Base-by-base conservation (phyloP, 495 filamentous ascomycete species). In the Daldinia grandis region DNA sequence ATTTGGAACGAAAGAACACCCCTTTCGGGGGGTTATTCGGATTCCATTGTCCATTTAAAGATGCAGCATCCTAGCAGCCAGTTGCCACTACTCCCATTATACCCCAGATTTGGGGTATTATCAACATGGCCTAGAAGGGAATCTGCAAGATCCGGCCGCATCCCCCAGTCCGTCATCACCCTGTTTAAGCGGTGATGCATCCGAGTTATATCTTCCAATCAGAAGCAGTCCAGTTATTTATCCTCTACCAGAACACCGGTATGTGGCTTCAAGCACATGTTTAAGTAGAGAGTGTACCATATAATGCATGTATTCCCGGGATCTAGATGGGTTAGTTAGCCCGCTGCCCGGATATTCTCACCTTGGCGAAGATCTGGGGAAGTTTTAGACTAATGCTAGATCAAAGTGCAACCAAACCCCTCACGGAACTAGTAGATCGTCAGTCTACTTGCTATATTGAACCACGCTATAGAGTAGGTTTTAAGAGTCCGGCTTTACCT, bases 321-420 rank as follows among this genome's bases (percentile, higher is more conserved):
- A 9, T 62, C 33, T 58, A 19, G 21, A 33, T 27, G 15, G 19
- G 24, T 15, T 57, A 10, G 30, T 35, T 28, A 66, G 44, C 51
- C 57, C 30, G 10, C 5, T 56, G 17, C 15, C 30, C 60, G 59
- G 69, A 44, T 67, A 59, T 71, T 57, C 57, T 64, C 51, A 21
- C 49, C 49, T 66, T 62, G 68, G 58, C 53, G 24, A 27, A 28
- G 37, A 58, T 65, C 61, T 50, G 55, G 61, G 55, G 56, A 55
- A 61, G 15, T 38, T 47, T 49, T 40, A 62, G 28, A 58, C 50
- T 62, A 14, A 14, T 8, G n/a, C 31, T 62, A 58, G 38, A 30
- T 31, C 4, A 17, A 44, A 55, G 28, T 31, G 27, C 25, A 56
- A 17, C 58, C 38, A 10, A 27, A 49, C n/a, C 57, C 49, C 64